Percentiles rank a stretch among this genome's conserved stretches.
phyloP scores from a whole-genome alignment of 2,329 filamentous ascomycete genomes.

The Talaromyces sp. region DNA sequence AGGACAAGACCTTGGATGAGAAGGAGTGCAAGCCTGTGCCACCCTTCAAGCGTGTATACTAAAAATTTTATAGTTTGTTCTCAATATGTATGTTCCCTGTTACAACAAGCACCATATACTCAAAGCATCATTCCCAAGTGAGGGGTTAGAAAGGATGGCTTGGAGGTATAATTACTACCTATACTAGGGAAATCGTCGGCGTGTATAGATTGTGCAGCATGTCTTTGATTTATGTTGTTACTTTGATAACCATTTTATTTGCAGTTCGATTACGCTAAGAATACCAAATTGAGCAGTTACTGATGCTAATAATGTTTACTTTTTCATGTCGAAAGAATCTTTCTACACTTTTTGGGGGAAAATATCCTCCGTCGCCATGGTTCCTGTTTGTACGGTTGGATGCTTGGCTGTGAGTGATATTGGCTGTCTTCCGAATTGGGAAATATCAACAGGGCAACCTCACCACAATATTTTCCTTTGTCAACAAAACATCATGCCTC shows the following conservation, averaged over 20 bases:
- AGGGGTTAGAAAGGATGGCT: neutral
- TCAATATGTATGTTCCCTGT: conserved; percentile 1
- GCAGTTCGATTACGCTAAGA: neutral
- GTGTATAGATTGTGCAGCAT: conserved; percentile 14
- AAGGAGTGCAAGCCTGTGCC: conserved; percentile 93
- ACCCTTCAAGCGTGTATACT: conserved; percentile 75
- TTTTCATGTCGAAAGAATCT: neutral
- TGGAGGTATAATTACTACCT: neutral
- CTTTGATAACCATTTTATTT: conserved; percentile 3
- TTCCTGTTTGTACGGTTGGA: neutral
- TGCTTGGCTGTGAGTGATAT: neutral
- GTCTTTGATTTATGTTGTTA: conserved; percentile 11
- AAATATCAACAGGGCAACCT: neutral
- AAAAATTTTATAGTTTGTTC: conserved; percentile 23
- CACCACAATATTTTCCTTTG: neutral
- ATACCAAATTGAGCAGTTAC: neutral
- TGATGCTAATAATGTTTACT: neutral
- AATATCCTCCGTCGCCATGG: neutral
- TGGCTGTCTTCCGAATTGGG: neutral
- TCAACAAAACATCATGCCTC: neutral
- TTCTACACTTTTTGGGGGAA: neutral
- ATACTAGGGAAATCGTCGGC: conserved; percentile 8
- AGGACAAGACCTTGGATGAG: conserved; percentile 82
- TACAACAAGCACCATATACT: neutral
- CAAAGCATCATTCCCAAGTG: neutral